Evolutionary conservation across 768 basidiomycete genomes (phyloP).

Genomic region (Trametes cingulata): DNA sequence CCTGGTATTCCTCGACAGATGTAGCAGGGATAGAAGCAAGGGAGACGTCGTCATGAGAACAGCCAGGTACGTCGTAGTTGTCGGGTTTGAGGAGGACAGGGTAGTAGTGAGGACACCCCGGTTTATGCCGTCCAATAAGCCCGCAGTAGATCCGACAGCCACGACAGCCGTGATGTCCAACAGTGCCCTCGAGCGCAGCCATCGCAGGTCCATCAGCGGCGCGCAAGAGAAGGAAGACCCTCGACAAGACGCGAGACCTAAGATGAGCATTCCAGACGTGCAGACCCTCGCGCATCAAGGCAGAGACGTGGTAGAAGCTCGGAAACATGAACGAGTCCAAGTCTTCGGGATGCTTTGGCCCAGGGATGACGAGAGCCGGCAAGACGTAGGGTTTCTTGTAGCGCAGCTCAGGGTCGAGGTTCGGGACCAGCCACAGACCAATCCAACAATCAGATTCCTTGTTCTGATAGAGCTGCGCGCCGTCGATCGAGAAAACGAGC

Average conservation of each 20-base stretch:
- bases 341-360: constrained; percentile 35
- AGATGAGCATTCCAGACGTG: constrained; percentile 30
- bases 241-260: not conserved
- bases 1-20: not conserved
- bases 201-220: too few species aligned
- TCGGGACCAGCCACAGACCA: constrained; percentile 32
- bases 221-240: too few species aligned
- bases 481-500: too few species aligned
- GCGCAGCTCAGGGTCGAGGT: constrained; percentile 26
- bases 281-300: constrained; percentile 30
- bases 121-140: constrained; percentile 33
- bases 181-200: too few species aligned
- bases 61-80: constrained; percentile 27
- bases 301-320: constrained; percentile 31
- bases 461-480: too few species aligned
- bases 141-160: constrained; percentile 41
- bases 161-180: constrained; percentile 37
- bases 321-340: constrained; percentile 36
- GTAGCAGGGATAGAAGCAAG: not conserved
- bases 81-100: constrained; percentile 33
- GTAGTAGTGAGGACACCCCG: constrained; percentile 39
- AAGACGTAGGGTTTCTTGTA: constrained; percentile 33
- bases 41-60: constrained; percentile 33
- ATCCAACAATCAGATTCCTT: constrained; percentile 40
- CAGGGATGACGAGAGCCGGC: constrained; percentile 31